phyloP scores from a whole-genome alignment of 495 filamentous ascomycete genomes.

The Gamarada debralockiae region DNA sequence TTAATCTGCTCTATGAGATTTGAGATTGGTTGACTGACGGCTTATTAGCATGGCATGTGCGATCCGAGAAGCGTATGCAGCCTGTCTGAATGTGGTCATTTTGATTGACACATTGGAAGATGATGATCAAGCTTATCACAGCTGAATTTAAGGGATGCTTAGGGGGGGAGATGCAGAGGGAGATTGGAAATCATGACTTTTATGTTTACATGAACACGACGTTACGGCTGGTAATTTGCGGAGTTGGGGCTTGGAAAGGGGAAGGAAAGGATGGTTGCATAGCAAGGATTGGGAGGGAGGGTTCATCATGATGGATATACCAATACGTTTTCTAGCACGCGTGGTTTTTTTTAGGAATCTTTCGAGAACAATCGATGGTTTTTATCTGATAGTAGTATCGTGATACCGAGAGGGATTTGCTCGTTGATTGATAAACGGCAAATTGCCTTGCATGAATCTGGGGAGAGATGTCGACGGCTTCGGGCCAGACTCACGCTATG shows the following conservation, averaged over 20 bases:
- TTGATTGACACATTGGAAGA: constrained; percentile 40
- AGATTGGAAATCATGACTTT: neutral
- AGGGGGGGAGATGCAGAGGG: neutral
- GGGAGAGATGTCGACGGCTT: no score
- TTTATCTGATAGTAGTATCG: no score
- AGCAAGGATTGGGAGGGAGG: constrained; percentile 11
- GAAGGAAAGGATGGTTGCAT: neutral
- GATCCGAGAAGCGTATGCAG: constrained; percentile 67
- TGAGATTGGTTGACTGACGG: constrained; percentile 5
- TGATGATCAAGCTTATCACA: constrained; percentile 5
- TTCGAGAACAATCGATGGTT: no score
- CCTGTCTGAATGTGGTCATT: constrained; percentile 65
- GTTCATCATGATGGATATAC: no score
- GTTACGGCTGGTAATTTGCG: no score
- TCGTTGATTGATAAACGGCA: no score
- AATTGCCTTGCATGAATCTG: no score
- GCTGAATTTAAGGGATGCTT: neutral
- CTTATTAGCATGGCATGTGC: constrained; percentile 57
- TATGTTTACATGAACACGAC: no score
- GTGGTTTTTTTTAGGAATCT: no score
- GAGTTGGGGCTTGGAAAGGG: neutral
- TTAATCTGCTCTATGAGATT: neutral
- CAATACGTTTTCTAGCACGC: no score
- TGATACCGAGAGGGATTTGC: no score
- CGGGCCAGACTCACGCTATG: no score